A percentile compares a stretch with the other conserved stretches of the same genome.
Evolutionary conservation across 495 filamentous ascomycete species (phyloP).

Genomic region (Penicillium daleae): DNA sequence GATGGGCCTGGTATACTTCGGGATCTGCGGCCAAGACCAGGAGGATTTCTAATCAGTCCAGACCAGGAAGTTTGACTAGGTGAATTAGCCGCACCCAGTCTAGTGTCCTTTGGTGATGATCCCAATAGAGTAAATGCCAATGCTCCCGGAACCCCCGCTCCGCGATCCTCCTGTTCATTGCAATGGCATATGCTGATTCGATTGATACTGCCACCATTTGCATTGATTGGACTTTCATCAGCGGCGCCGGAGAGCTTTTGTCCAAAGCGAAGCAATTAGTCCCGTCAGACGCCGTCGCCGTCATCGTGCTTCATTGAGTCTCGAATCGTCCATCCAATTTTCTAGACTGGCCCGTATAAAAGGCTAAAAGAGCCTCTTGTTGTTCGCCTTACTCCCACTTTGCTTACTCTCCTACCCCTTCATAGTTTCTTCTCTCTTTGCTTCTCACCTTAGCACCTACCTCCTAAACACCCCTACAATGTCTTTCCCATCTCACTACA

Average conservation of each 20-base stretch:
- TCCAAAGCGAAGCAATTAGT: background rate
- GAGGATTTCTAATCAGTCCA: too few relatives aligned
- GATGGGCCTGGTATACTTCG: too few relatives aligned
- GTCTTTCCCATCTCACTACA: conserved; percentile 50
- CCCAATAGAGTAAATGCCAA: background rate
- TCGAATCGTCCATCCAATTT: background rate
- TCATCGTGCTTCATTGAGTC: background rate
- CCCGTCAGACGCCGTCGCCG: background rate
- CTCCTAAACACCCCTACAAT: background rate
- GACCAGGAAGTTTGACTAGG: too few relatives aligned
- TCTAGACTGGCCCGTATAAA: background rate
- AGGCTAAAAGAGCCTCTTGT: background rate
- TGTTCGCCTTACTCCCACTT: too few relatives aligned
- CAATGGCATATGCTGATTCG: background rate
- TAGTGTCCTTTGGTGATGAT: too few relatives aligned
- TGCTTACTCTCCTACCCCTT: too few relatives aligned
- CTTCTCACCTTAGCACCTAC: background rate
- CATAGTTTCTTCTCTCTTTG: too few relatives aligned
- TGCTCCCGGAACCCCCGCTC: background rate
- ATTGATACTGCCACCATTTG: background rate
- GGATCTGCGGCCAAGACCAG: too few relatives aligned
- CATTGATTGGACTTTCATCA: background rate
- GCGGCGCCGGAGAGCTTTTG: background rate
- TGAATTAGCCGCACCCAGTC: too few relatives aligned
- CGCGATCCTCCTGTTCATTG: background rate